Base-by-base conservation (phyloP, 2,329 filamentous ascomycete species). In the Grosmannia huntii region DNA sequence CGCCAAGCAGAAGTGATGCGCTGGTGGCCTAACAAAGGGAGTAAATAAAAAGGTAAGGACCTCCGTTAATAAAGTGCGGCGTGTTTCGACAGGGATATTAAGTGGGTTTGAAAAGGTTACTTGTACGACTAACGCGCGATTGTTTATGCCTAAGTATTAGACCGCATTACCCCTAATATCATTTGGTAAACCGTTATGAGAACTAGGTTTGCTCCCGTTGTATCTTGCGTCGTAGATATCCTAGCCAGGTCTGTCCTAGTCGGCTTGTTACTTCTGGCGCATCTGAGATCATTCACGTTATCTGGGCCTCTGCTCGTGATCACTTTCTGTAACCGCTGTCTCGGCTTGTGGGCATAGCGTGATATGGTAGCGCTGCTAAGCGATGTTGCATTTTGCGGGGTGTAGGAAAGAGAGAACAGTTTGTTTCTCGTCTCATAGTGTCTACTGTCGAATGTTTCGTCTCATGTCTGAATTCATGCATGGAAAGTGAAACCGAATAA, bases 361-460 rank as follows among this genome's bases (percentile, higher is more conserved):
- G 41, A 33, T 36, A 23, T 49, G 19, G 21, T 41, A 41, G 10
- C n/a, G 21, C 33, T 53, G 33, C 19, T 38, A 28, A 55, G 4
- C 38, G 44, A 27, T 33, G 55, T 56, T 56, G 21, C 41, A 56
- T 50, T 56, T 56, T 56, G 55, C 55, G 55, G 55, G 55, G 55
- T 50, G 28, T 10, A 25, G 28, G 41, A 38, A 27, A 14, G 27
- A 33, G 21, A 31, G 16, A 48, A 56, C 14, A 31, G 41, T 23
- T 49, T 36, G 19, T 36, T 56, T 56, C 25, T 50, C 55, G 55
- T 50, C 55, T 36, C 38, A 21, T 50, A 44, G 44, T 56, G 44
- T 49, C 21, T 50, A 46, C 27, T 25, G 55, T 28, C 25, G 41
- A 28, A 36, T 50, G 44, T 56, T 27, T 56, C 55, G 23, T 56